phyloP scores from a whole-genome alignment of 495 filamentous ascomycete species.

The Tetracladium marchalianum region DNA sequence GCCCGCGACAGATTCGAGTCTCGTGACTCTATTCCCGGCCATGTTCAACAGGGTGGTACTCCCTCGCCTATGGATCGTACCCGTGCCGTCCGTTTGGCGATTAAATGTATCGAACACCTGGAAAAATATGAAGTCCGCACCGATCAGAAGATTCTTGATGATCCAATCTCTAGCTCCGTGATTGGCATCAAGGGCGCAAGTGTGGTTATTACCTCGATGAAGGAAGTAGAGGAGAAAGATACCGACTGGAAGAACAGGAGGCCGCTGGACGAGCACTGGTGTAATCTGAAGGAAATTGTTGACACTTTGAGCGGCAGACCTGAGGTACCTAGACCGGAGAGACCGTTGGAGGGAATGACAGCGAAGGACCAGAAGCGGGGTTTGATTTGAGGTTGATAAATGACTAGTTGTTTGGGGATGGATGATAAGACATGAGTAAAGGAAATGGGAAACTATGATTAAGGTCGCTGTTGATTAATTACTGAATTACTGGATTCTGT shows the following conservation, averaged over 20 bases:
- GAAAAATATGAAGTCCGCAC: slow-evolving; percentile 62
- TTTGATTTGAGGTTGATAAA: slow-evolving; percentile 10
- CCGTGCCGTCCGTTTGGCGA: slow-evolving; percentile 81
- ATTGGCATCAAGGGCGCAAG: slow-evolving; percentile 89
- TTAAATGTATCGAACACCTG: slow-evolving; percentile 82
- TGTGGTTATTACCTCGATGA: slow-evolving; percentile 77
- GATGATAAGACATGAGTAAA: no score
- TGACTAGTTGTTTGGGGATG: no score
- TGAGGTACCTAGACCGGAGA: slow-evolving; percentile 30
- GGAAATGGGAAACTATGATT: no score
- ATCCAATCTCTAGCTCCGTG: slow-evolving; percentile 62
- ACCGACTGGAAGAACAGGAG: slow-evolving; percentile 90
- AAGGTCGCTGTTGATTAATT: no score
- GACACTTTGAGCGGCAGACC: slow-evolving; percentile 74
- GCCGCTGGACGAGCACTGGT: slow-evolving; percentile 81
- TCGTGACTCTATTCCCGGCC: slow-evolving; percentile 86
- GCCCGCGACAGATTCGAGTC: slow-evolving; percentile 87
- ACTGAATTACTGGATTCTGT: no score
- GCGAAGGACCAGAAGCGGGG: slow-evolving; percentile 48
- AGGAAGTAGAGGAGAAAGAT: slow-evolving; percentile 63
- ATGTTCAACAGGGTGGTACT: slow-evolving; percentile 92
- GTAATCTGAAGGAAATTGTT: slow-evolving; percentile 67
- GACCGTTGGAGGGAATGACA: slow-evolving; percentile 32
- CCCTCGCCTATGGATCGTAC: slow-evolving; percentile 95
- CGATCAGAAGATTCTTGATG: slow-evolving; percentile 56